Evolutionary conservation across 2,329 filamentous ascomycete genomes (phyloP).

Genomic region (Stagonosporopsis chrysanthemi): DNA sequence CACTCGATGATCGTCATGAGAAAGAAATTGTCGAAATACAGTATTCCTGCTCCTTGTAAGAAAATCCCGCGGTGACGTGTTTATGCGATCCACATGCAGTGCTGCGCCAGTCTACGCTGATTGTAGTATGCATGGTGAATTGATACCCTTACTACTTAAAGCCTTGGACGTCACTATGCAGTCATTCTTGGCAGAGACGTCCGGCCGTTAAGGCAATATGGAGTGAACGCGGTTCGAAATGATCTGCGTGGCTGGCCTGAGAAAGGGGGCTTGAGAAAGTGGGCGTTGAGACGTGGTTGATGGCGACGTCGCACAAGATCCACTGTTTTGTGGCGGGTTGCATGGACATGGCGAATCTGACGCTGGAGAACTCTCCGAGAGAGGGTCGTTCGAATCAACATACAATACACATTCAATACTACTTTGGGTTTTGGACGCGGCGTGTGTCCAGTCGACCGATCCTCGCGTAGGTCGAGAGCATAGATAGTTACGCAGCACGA

Average conservation of each 20-base stretch:
- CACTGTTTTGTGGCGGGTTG: constrained; percentile 1
- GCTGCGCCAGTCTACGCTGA: neutral
- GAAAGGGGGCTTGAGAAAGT: neutral
- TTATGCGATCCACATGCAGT: neutral
- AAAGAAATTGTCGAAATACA: neutral
- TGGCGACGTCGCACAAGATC: constrained; percentile 4
- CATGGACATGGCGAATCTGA: neutral
- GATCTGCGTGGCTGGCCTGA: neutral
- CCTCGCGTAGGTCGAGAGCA: neutral
- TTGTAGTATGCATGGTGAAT: neutral
- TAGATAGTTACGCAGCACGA: neutral
- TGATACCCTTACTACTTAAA: neutral
- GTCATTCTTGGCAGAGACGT: neutral
- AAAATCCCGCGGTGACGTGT: neutral
- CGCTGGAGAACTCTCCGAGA: neutral
- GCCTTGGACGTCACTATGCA: neutral
- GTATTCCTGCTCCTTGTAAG: neutral
- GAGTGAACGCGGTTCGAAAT: neutral
- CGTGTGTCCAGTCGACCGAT: neutral
- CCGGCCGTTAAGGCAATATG: neutral
- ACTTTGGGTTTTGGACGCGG: neutral
- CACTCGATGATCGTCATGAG: neutral
- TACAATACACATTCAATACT: neutral
- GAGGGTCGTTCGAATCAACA: neutral
- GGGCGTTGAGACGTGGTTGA: neutral